Conservation (phyloP, 768 basidiomycete genomes). For the Xerocomellus chrysenteron region DNA sequence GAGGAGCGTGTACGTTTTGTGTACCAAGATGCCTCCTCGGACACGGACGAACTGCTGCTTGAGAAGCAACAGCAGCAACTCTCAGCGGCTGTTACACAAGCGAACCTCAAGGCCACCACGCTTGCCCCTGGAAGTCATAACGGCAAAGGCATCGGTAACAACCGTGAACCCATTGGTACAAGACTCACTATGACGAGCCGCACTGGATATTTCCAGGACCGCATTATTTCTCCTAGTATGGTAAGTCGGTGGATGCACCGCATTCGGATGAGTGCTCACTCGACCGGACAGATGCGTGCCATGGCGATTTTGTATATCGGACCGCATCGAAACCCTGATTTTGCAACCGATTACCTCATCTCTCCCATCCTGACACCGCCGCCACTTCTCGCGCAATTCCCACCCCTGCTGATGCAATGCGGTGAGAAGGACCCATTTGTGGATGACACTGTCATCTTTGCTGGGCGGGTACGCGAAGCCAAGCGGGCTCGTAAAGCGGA, state of each 20-base stretch:
- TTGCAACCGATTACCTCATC: constrained; percentile 92
- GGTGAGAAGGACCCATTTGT: constrained; percentile 97
- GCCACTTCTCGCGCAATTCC: constrained; percentile 86
- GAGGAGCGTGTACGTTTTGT: constrained; percentile 68
- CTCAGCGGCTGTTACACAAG: constrained; percentile 50
- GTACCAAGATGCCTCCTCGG: constrained; percentile 33
- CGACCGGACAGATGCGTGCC: constrained; percentile 86
- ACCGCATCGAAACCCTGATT: constrained; percentile 90
- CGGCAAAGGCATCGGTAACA: constrained; percentile 32
- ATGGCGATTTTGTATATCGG: constrained; percentile 99
- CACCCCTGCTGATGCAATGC: constrained; percentile 89
- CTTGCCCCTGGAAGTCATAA: constrained; percentile 33
- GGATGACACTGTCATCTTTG: constrained; percentile 96
- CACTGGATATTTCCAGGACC: constrained; percentile 90
- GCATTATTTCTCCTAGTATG: constrained; percentile 95
- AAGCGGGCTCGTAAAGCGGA: constrained; percentile 81
- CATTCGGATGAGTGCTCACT: constrained; percentile 9
- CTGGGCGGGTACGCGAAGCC: constrained; percentile 91
- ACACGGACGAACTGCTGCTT: constrained; percentile 23
- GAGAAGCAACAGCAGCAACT: constrained; percentile 54
- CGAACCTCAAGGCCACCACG: constrained; percentile 45
- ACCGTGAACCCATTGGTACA: constrained; percentile 72
- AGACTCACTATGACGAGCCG: constrained; percentile 93
- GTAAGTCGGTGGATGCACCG: constrained; percentile 47
- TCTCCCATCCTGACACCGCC: constrained; percentile 91